These are phyloP conservation scores for Phytophthora ramorum DNA, from an alignment of 352 stramenopile species.

Conservation along the genomic window DNA sequence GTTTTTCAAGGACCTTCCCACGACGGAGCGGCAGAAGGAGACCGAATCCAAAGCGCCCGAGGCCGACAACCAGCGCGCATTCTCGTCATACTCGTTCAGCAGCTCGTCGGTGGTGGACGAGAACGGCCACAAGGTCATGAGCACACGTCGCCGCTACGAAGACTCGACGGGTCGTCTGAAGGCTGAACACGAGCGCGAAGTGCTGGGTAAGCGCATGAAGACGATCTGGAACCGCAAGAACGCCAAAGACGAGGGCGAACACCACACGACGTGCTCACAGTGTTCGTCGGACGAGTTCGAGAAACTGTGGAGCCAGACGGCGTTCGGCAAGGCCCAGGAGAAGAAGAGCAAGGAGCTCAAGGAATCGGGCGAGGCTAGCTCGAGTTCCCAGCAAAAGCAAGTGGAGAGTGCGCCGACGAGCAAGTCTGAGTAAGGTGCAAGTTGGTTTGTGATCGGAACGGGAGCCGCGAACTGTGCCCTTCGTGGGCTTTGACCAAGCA, in stretches of 20 bases:
- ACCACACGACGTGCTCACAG: constrained; percentile 67
- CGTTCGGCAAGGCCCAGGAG: constrained; percentile 71
- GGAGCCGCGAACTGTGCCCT: not conserved
- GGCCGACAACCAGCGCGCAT: constrained; percentile 46
- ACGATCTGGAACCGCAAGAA: constrained; percentile 79
- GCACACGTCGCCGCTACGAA: constrained; percentile 83
- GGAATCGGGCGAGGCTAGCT: constrained; percentile 36
- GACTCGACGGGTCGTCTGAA: constrained; percentile 84
- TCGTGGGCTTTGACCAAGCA: too few relatives aligned
- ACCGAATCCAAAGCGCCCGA: constrained; percentile 36
- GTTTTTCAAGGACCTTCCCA: constrained; percentile 83
- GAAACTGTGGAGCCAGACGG: constrained; percentile 71
- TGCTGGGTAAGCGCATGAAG: constrained; percentile 66
- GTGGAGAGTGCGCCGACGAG: constrained; percentile 21
- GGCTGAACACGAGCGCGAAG: constrained; percentile 81
- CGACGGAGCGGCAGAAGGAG: constrained; percentile 38
- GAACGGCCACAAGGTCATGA: constrained; percentile 64
- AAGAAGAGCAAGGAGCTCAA: constrained; percentile 69
- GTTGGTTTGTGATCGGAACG: not conserved
- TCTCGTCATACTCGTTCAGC: constrained; percentile 83
- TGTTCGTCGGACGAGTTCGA: constrained; percentile 74
- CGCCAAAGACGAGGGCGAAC: constrained; percentile 69
- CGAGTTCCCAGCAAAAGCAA: constrained; percentile 24
- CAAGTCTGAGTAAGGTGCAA: constrained; percentile 17
- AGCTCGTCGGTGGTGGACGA: constrained; percentile 79